These are phyloP conservation scores for Neoarthrinium moseri DNA, from an alignment of 2,329 filamentous ascomycete species.

Conservation along the genomic window DNA sequence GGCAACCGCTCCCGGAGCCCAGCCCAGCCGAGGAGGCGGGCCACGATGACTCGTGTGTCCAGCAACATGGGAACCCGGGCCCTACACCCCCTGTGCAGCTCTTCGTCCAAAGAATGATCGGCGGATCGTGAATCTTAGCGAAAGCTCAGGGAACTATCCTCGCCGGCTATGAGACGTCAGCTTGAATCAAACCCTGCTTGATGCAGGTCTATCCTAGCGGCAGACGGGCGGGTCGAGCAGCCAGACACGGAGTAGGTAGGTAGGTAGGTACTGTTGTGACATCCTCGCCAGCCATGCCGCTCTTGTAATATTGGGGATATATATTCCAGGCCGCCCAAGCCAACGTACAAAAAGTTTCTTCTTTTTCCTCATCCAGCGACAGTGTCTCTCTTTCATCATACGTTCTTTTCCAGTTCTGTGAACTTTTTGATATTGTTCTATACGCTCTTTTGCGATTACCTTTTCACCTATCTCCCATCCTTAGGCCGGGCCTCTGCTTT, in stretches of 20 bases:
- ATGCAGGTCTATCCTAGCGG: background rate
- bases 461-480: slow-evolving; percentile 18
- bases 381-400: slow-evolving; percentile 24
- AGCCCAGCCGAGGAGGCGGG: slow-evolving; percentile 1
- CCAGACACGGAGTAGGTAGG: background rate
- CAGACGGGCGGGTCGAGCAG: background rate
- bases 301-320: slow-evolving; percentile 5
- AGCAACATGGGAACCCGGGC: background rate
- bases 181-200: slow-evolving; percentile 17
- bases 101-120: slow-evolving; percentile 19
- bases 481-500: slow-evolving; percentile 26
- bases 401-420: slow-evolving; percentile 32
- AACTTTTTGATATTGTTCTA: slow-evolving; percentile 23
- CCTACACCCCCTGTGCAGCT: background rate
- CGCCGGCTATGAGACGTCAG: slow-evolving; percentile 21
- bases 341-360: background rate
- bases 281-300: background rate
- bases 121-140: slow-evolving; percentile 14
- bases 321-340: background rate
- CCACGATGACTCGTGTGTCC: background rate
- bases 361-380: slow-evolving; percentile 23
- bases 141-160: slow-evolving; percentile 15
- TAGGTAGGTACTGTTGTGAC: background rate
- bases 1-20: slow-evolving; percentile 2
- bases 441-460: slow-evolving; percentile 21